phyloP scores from a whole-genome alignment of 495 filamentous ascomycete genomes.

The Xylaria longipes region DNA sequence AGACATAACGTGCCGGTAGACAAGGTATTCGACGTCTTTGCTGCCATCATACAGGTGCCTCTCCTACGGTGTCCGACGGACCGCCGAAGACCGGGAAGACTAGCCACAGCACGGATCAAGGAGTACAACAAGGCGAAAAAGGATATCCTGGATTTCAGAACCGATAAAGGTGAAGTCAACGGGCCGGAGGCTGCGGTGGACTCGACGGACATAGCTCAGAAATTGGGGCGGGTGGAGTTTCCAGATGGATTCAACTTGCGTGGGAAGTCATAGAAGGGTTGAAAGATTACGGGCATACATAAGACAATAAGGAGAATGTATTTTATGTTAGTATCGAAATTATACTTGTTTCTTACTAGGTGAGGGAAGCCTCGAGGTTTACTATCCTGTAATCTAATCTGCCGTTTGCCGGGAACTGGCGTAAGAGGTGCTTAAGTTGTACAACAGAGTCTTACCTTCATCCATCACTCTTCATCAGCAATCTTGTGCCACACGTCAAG shows the following conservation, averaged over 20 bases:
- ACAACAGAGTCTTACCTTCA: not conserved
- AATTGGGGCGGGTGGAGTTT: conserved; percentile 34
- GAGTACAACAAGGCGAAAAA: conserved; percentile 44
- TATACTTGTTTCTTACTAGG: not conserved
- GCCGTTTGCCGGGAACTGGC: not conserved
- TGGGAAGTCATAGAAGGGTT: conserved; percentile 5
- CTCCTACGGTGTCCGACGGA: conserved; percentile 53
- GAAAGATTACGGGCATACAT: not conserved
- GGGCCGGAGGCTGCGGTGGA: conserved; percentile 10
- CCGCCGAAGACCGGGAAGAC: conserved; percentile 42
- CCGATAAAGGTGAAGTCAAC: not conserved
- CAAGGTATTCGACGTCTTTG: conserved; percentile 54
- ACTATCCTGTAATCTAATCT: not conserved
- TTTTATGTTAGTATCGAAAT: not conserved
- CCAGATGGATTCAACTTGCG: conserved; percentile 31
- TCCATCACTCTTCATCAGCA: conserved; percentile 12
- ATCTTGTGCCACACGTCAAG: conserved; percentile 12
- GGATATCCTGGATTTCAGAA: conserved; percentile 31
- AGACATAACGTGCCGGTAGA: conserved; percentile 49
- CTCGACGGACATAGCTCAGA: conserved; percentile 35
- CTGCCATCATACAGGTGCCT: conserved; percentile 52
- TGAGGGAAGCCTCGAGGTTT: not conserved
- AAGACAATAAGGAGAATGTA: not conserved
- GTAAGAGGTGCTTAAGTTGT: not conserved
- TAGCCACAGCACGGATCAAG: conserved; percentile 41